Evolutionary conservation across 495 filamentous ascomycete genomes (phyloP).

Genomic region (Neurospora africana): DNA sequence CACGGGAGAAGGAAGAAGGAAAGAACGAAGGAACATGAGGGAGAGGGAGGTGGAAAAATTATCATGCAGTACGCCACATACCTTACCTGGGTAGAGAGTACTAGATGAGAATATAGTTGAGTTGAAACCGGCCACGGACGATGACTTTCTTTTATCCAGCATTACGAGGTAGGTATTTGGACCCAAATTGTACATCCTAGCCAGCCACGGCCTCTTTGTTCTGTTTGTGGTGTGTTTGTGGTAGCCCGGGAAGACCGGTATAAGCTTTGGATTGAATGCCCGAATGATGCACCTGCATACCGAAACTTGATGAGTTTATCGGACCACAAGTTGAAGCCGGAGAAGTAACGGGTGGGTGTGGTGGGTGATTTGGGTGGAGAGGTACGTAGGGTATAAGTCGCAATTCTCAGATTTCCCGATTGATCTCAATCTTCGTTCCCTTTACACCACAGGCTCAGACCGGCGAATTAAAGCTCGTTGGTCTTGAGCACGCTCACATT

Average conservation of each 20-base stretch:
- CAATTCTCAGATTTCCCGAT: neutral
- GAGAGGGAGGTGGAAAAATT: neutral
- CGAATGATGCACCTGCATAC: neutral
- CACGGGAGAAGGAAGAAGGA: neutral
- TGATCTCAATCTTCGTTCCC: neutral
- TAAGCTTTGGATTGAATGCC: neutral
- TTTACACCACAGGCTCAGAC: neutral
- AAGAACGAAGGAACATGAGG: neutral
- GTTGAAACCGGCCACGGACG: neutral
- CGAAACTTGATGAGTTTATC: neutral
- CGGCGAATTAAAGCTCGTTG: neutral
- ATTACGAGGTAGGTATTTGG: neutral
- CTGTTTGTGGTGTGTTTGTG: neutral
- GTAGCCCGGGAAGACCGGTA: neutral
- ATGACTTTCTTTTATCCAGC: neutral
- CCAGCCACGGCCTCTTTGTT: neutral
- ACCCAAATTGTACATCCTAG: neutral
- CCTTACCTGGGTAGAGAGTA: neutral
- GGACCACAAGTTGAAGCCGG: neutral
- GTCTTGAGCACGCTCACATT: neutral
- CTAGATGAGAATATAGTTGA: neutral
- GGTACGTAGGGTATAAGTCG: neutral
- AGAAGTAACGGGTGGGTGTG: neutral
- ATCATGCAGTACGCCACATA: neutral
- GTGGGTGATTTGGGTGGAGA: neutral